Percentiles rank a stretch among this genome's conserved stretches.
Conservation (phyloP, 108 stramenopile genomes). For the Stephanodiscus triporus region DNA sequence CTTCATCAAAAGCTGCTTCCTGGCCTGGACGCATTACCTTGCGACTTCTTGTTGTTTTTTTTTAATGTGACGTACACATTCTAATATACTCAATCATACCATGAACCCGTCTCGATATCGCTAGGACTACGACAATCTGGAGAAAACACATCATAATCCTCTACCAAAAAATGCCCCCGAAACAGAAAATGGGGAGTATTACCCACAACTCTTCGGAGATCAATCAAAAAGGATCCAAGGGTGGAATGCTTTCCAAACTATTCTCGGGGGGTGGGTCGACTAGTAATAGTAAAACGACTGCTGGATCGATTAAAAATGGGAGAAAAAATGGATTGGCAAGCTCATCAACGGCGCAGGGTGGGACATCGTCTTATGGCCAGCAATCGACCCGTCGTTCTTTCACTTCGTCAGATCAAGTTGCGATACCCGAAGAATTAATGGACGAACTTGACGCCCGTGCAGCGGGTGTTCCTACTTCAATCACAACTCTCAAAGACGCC, state of each 20-base stretch:
- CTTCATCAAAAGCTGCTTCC: neutral
- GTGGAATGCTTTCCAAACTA: conserved; percentile 21
- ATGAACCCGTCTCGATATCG: neutral
- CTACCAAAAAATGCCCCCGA: conserved; percentile 7
- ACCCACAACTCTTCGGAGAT: conserved; percentile 23
- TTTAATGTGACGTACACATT: neutral
- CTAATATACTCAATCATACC: too few species aligned
- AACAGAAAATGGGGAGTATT: conserved; percentile 23
- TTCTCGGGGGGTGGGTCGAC: neutral
- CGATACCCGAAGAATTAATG: neutral
- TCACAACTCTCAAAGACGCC: neutral
- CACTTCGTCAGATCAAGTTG: neutral
- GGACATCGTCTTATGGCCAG: neutral
- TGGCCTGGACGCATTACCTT: neutral
- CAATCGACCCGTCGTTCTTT: neutral
- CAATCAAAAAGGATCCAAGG: conserved; percentile 9
- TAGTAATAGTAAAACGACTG: neutral
- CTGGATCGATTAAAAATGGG: neutral
- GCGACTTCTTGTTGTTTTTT: neutral
- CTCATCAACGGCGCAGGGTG: neutral
- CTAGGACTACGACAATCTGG: neutral
- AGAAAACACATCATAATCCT: neutral
- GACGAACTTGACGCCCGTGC: neutral
- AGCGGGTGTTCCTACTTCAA: neutral
- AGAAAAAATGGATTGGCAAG: neutral